Evolutionary conservation across 805 yeast species (phyloP).

Genomic region (Saccharomyces kudriavzevii): DNA sequence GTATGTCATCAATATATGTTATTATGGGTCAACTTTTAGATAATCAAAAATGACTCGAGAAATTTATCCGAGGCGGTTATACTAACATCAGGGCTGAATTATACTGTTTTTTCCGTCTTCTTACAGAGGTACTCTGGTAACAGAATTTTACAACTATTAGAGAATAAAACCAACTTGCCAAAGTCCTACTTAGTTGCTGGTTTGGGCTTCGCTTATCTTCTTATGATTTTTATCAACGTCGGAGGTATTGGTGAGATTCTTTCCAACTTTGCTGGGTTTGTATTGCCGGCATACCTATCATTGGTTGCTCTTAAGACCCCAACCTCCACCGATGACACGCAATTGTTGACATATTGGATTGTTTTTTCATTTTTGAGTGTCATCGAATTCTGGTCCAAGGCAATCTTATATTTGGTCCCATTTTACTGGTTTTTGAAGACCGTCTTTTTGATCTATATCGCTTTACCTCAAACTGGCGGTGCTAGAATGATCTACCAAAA

Average conservation of each 20-base stretch:
- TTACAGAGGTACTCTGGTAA: conserved; percentile 27
- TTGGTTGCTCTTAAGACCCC: conserved; percentile 73
- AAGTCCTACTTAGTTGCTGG: conserved; percentile 79
- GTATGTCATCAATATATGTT: conserved; percentile 30
- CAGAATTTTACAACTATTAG: conserved; percentile 34
- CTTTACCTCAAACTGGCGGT: conserved; percentile 83
- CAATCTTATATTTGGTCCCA: conserved; percentile 92
- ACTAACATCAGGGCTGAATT: neutral
- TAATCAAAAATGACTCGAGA: neutral
- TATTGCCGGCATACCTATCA: conserved; percentile 83
- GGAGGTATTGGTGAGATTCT: conserved; percentile 94
- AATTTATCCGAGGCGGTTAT: neutral
- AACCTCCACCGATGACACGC: conserved; percentile 68
- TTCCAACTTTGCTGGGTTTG: conserved; percentile 87
- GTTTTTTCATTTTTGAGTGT: conserved; percentile 91
- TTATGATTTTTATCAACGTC: conserved; percentile 76
- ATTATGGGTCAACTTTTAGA: neutral
- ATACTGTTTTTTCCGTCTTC: neutral
- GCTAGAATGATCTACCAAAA: conserved; percentile 61
- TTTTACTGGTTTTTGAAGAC: conserved; percentile 94
- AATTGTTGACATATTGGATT: conserved; percentile 93
- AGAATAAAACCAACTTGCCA: conserved; percentile 48
- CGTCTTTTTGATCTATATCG: conserved; percentile 74
- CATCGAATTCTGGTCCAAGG: conserved; percentile 90
- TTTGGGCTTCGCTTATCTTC: conserved; percentile 54